Evolutionary conservation across 192 early-diverging fungal species (phyloP).

Genomic region (Mortierella claussenii): DNA sequence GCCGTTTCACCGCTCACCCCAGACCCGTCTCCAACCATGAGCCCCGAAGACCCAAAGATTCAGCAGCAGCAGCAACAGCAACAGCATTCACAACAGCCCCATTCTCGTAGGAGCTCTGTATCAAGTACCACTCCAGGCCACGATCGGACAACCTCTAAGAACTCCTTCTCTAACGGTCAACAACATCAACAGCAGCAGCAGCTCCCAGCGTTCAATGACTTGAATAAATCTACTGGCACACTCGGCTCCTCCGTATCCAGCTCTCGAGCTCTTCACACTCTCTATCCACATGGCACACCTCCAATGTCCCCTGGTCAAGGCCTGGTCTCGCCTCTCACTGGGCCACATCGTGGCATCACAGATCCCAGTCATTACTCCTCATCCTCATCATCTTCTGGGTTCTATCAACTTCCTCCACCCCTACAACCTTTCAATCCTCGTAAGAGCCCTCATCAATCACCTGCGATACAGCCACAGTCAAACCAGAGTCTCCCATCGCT

Average conservation of each 20-base stretch:
- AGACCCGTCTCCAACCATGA: conserved; percentile 40
- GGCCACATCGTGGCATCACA: conserved; percentile 41
- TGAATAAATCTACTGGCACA: conserved; percentile 11
- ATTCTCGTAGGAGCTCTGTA: conserved; percentile 5
- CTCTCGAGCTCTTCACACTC: conserved; percentile 14
- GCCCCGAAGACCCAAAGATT: conserved; percentile 35
- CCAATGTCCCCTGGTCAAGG: conserved; percentile 47
- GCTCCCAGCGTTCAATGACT: conserved; percentile 33
- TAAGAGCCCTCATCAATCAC: conserved; percentile 30
- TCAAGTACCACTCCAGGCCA: background rate
- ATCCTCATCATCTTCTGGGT: conserved; percentile 28
- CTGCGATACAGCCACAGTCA: conserved; percentile 43
- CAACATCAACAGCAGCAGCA: background rate
- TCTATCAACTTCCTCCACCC: conserved; percentile 49
- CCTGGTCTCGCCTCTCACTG: conserved; percentile 28
- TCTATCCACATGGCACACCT: conserved; percentile 38
- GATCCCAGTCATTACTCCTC: conserved; percentile 49
- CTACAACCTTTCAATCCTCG: conserved; percentile 27
- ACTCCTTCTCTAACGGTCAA: background rate
- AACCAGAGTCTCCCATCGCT: conserved; percentile 12
- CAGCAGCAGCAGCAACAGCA: too few relatives aligned
- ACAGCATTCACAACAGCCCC: too few relatives aligned
- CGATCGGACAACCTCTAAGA: background rate
- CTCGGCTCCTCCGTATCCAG: background rate
- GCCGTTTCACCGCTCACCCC: conserved; percentile 7